Evolutionary conservation across 75 land plant species (phyloP), one percentile per base, ranked within the genome.

Genomic region (Ceratopteris richardii): DNA sequence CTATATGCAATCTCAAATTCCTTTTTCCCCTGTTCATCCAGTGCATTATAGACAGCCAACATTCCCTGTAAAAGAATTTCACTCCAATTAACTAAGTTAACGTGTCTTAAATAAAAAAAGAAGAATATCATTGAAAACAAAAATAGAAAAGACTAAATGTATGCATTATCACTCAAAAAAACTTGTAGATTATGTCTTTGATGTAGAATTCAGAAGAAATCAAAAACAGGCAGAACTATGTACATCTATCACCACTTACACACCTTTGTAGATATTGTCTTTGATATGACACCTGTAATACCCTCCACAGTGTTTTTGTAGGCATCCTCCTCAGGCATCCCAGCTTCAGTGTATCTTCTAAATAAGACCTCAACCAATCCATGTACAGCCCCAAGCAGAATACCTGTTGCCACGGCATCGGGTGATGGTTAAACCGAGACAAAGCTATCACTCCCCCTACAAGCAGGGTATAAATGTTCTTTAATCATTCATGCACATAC

Each of bases 271-370:
- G 98, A 93, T 25, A 93, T 93, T 29, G 87, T 93, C 61, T 60
- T 80, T 63, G 98, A 93, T 44, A 88, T 83, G 18, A 80, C 73
- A 61, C 98, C 98, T 0, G 98, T 93, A 6, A 93, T 70, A 56
- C 95, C 68, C 59, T 93, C 98, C 7, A 93, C 98, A 24, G 98
- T 93, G 68, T 93, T 93, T 59, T 93, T 93, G 79, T 93, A 93
- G 20, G 98, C 98, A 46, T 71, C 68, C 29, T 93, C 94, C 56
- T 88, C 98, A 62, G 58, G 51, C 98, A 93, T 93, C 57, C 90
- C 98, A 72, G 78, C 74, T 29, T 77, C 94, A 19, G 98, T 93
- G 75, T 93, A 93, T 48, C 98, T 78, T 72, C 98, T 85, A 56
- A 85, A 93, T 47, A 93, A 70, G 11, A 90, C 80, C 68, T 93